A percentile compares a stretch with the other conserved stretches of the same genome.
Evolutionary conservation across 768 basidiomycete genomes (phyloP).

Genomic region (Termitomyces sp.): DNA sequence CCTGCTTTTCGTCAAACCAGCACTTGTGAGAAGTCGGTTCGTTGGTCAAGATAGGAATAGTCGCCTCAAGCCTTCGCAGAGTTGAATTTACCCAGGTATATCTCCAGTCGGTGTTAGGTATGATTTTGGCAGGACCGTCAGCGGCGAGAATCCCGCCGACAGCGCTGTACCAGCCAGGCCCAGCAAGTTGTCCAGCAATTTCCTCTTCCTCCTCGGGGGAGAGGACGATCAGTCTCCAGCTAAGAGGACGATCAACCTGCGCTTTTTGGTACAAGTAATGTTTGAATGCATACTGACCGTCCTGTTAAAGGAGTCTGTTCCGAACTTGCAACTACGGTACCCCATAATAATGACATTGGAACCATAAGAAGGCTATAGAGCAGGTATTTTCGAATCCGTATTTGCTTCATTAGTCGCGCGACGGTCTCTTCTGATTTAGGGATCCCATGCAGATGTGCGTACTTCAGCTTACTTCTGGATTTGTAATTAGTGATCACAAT

Average conservation of each 20-base stretch:
- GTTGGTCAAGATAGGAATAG: constrained; percentile 60
- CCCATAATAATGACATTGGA: constrained; percentile 59
- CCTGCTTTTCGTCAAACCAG: constrained; percentile 48
- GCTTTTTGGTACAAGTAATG: neutral
- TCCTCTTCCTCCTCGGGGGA: constrained; percentile 92
- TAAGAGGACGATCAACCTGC: constrained; percentile 21
- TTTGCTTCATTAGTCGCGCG: constrained; percentile 37
- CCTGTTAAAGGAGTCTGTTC: constrained; percentile 85
- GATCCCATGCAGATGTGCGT: constrained; percentile 43
- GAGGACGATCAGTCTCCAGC: constrained; percentile 83
- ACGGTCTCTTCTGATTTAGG: constrained; percentile 51
- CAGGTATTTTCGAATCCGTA: constrained; percentile 43
- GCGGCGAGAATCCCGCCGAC: constrained; percentile 73
- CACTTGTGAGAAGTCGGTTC: constrained; percentile 50
- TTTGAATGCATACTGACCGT: constrained; percentile 41
- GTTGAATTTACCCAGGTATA: constrained; percentile 82
- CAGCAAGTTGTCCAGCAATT: constrained; percentile 77
- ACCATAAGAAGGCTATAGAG: constrained; percentile 54
- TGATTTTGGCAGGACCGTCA: constrained; percentile 54
- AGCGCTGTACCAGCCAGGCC: constrained; percentile 81
- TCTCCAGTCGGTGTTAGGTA: constrained; percentile 84
- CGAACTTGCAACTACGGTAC: constrained; percentile 64
- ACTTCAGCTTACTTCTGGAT: constrained; percentile 44
- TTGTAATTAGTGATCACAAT: constrained; percentile 55
- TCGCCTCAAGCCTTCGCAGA: constrained; percentile 69